phyloP scores from a whole-genome alignment of 139 green algal genomes.

The Haematococcus lacustris region DNA sequence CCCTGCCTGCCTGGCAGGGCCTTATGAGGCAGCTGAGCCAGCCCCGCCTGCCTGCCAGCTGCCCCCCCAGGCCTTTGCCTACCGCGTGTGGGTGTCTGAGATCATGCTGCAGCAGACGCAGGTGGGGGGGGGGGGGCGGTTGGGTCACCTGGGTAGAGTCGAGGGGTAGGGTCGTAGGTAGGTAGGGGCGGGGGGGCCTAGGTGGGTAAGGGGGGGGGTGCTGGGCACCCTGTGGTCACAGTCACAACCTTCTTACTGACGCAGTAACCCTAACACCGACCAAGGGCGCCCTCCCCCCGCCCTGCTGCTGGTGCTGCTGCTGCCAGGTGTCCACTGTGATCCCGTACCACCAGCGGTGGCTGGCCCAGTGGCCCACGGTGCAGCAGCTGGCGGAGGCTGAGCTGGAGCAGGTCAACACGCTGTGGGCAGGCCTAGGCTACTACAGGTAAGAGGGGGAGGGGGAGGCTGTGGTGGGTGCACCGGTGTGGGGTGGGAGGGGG shows the following conservation, averaged over 20 bases:
- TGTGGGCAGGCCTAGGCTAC: conserved; percentile 94
- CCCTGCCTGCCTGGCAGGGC: conserved; percentile 6
- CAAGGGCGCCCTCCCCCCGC: background rate
- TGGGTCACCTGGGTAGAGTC: no score
- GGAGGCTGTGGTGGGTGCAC: no score
- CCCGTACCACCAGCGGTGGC: conserved; percentile 71
- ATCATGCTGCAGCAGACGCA: conserved; percentile 96
- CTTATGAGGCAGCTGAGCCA: background rate
- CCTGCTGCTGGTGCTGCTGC: background rate
- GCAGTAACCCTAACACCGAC: background rate
- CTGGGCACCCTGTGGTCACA: no score
- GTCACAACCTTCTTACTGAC: no score
- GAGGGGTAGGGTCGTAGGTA: no score
- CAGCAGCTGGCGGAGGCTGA: conserved; percentile 60
- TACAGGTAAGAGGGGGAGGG: conserved; percentile 67
- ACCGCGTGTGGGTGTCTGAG: conserved; percentile 83
- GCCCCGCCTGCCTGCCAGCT: conserved; percentile 35
- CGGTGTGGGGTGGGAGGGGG: no score
- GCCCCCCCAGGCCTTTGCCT: conserved; percentile 70
- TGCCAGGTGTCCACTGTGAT: conserved; percentile 56
- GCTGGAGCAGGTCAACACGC: conserved; percentile 77
- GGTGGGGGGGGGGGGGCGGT: conserved; percentile 10
- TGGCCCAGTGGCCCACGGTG: conserved; percentile 79
- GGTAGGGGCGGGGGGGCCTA: no score
- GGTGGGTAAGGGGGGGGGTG: no score